Evolutionary conservation across 495 filamentous ascomycete species (phyloP).

Genomic region (Penicillium canariense): DNA sequence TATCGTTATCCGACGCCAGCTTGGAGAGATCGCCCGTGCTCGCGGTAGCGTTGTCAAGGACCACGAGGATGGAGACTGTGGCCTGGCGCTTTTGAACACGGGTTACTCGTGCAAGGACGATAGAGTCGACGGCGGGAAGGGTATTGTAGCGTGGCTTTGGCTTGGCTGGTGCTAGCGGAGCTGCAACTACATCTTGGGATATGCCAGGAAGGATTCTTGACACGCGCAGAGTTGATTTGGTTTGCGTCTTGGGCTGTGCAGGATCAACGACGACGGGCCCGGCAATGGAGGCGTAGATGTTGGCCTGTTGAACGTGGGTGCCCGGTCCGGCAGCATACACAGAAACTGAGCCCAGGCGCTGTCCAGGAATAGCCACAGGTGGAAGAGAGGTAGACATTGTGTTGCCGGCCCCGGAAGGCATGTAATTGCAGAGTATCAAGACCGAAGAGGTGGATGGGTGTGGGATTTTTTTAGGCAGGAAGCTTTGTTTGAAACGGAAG

Average conservation of each 20-base stretch:
- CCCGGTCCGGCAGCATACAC: conserved; percentile 71
- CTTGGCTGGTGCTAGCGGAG: conserved; percentile 29
- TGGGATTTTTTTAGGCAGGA: conserved; percentile 16
- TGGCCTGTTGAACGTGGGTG: conserved; percentile 70
- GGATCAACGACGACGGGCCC: conserved; percentile 55
- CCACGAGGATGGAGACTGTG: conserved; percentile 75
- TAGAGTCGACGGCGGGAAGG: conserved; percentile 74
- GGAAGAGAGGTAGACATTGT: conserved; percentile 37
- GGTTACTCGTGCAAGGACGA: conserved; percentile 79
- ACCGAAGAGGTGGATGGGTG: background rate
- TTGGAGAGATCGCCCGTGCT: conserved; percentile 41
- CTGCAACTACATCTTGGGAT: conserved; percentile 7
- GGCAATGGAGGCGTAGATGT: conserved; percentile 71
- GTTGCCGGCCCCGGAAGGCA: conserved; percentile 8
- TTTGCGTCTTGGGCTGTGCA: conserved; percentile 46
- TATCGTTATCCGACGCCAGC: conserved; percentile 44
- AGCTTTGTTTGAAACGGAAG: conserved; percentile 16
- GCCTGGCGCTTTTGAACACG: conserved; percentile 81
- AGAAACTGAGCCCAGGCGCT: conserved; percentile 65
- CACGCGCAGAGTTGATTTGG: conserved; percentile 54
- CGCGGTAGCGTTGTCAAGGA: conserved; percentile 52
- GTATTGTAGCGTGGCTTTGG: conserved; percentile 53
- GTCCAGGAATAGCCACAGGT: conserved; percentile 61
- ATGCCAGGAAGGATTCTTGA: conserved; percentile 36
- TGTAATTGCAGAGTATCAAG: background rate